Evolutionary conservation across 2,329 filamentous ascomycete genomes (phyloP).

Genomic region (Alternaria incomplexa): DNA sequence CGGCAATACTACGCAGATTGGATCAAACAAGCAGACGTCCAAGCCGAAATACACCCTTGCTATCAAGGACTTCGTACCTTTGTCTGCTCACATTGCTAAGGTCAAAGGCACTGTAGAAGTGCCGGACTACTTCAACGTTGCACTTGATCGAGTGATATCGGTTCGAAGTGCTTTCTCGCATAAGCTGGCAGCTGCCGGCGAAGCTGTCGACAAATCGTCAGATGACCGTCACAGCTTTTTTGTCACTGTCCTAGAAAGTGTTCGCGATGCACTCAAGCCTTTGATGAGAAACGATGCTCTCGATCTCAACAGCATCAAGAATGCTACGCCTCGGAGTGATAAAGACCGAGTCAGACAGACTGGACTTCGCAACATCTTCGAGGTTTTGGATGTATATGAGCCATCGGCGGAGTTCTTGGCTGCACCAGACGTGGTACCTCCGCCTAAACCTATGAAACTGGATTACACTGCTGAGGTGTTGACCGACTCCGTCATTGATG

Average conservation of each 20-base stretch:
- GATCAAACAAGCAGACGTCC: not conserved
- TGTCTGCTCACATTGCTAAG: not conserved
- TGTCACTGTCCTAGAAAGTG: not conserved
- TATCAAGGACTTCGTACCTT: not conserved
- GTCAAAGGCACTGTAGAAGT: not conserved
- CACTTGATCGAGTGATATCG: not conserved
- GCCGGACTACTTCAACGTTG: not conserved
- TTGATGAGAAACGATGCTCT: fast-evolving
- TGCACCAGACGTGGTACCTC: not conserved
- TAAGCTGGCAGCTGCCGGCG: not conserved
- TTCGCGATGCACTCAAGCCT: not conserved
- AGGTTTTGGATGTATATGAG: not conserved
- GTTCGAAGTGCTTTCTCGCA: not conserved
- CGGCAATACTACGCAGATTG: not conserved
- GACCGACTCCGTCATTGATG: not conserved
- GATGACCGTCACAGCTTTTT: not conserved
- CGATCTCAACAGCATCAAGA: not conserved
- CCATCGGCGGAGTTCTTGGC: not conserved
- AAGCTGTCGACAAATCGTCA: not conserved
- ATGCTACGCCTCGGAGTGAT: not conserved
- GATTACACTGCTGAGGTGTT: not conserved
- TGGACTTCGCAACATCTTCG: not conserved
- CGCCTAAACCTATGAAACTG: not conserved
- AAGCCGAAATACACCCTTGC: not conserved
- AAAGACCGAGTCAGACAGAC: not conserved